Percentiles rank a stretch among this genome's conserved stretches.
phyloP scores from a whole-genome alignment of 2,329 filamentous ascomycete genomes.

The Venturia carpophila region DNA sequence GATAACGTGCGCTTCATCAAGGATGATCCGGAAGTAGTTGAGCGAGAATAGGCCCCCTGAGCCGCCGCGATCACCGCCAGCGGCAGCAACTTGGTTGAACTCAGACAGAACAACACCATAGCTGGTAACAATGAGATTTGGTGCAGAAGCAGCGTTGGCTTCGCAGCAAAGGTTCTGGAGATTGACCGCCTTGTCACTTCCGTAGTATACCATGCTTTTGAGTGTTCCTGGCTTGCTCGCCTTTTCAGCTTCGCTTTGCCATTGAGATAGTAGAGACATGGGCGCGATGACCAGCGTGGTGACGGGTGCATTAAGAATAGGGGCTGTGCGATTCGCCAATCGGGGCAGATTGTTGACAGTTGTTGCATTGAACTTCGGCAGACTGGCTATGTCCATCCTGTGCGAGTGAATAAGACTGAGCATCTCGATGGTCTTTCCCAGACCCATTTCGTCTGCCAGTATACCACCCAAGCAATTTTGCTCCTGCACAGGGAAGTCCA shows the following conservation, averaged over 20 bases:
- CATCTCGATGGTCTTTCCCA: constrained; percentile 99
- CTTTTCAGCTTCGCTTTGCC: constrained; percentile 91
- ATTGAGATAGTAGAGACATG: constrained; percentile 93
- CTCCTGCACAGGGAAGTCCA: constrained; percentile 87
- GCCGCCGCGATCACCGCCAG: constrained; percentile 54
- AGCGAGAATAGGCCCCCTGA: constrained; percentile 74
- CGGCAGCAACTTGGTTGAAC: constrained; percentile 59
- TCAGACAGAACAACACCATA: constrained; percentile 90
- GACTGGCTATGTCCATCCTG: constrained; percentile 46
- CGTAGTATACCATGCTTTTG: constrained; percentile 86
- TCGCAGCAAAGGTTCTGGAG: constrained; percentile 70
- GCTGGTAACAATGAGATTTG: constrained; percentile 88
- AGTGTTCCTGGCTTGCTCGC: constrained; percentile 78
- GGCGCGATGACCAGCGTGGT: constrained; percentile 95
- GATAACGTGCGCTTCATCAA: constrained; percentile 92
- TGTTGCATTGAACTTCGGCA: constrained; percentile 23
- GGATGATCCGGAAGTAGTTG: constrained; percentile 88
- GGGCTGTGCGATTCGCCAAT: constrained; percentile 48
- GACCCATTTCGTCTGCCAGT: constrained; percentile 84
- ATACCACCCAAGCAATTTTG: constrained; percentile 92
- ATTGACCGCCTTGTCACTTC: constrained; percentile 71
- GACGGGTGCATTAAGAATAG: constrained; percentile 62
- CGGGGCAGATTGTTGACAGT: constrained; percentile 55
- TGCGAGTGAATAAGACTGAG: constrained; percentile 86
- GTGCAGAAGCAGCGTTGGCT: constrained; percentile 65